phyloP scores from a whole-genome alignment of 129 eudicot genomes.

The carrot (Daucus carota) region DNA sequence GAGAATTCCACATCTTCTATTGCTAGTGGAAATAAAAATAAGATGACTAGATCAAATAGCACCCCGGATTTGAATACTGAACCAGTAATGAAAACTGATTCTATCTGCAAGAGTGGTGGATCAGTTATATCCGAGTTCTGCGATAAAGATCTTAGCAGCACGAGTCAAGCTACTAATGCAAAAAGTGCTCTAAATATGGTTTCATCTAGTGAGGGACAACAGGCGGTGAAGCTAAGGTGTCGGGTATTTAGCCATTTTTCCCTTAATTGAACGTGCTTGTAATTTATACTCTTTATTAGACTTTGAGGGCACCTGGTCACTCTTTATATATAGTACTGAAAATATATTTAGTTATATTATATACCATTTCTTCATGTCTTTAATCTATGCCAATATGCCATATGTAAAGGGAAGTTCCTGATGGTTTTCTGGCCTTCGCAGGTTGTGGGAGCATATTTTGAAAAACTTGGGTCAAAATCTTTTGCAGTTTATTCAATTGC shows the following conservation, averaged over 20 bases:
- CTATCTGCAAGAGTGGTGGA: conserved; percentile 35
- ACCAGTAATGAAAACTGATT: conserved; percentile 21
- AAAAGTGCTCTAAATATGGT: conserved; percentile 37
- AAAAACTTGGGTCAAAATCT: conserved; percentile 76
- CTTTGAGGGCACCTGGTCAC: too few relatives aligned
- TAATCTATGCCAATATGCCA: not conserved
- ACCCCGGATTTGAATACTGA: conserved; percentile 54
- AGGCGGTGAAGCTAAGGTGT: conserved; percentile 66
- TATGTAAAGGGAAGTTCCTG: conserved; percentile 7
- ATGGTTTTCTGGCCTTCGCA: conserved; percentile 24
- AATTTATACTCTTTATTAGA: not conserved
- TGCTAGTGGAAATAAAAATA: conserved; percentile 36
- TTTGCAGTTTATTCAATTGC: conserved; percentile 96
- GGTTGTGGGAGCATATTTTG: conserved; percentile 96
- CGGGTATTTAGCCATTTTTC: conserved; percentile 43
- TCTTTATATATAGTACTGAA: not conserved
- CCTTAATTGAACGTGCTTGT: not conserved
- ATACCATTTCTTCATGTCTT: not conserved
- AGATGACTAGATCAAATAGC: conserved; percentile 59
- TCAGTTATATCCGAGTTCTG: conserved; percentile 68
- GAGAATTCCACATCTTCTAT: conserved; percentile 12
- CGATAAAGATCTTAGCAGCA: conserved; percentile 36
- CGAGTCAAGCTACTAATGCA: conserved; percentile 20
- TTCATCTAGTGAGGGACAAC: conserved; percentile 45
- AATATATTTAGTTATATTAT: not conserved